Conservation (phyloP, 179 eudicot genomes). For the Nepenthes alata region DNA sequence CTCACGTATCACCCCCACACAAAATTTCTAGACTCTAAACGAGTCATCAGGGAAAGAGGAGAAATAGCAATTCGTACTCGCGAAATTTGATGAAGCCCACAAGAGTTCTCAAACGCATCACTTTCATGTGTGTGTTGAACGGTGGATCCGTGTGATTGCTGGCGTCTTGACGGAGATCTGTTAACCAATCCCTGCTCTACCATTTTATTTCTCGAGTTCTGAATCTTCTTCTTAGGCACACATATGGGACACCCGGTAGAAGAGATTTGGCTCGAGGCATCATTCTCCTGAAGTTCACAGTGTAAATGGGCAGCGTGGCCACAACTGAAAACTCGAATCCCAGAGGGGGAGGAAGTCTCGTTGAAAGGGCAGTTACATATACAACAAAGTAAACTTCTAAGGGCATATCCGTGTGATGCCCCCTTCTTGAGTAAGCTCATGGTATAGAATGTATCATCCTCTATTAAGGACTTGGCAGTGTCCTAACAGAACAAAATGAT, state of each 20-base stretch:
- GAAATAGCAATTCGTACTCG: slow-evolving; percentile 37
- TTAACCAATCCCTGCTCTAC: slow-evolving; percentile 47
- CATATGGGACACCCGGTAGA: slow-evolving; percentile 81
- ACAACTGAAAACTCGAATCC: slow-evolving; percentile 69
- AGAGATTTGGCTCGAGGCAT: slow-evolving; percentile 24
- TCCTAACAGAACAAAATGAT: slow-evolving; percentile 37
- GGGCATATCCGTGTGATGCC: slow-evolving; percentile 82
- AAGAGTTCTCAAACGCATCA: slow-evolving; percentile 44
- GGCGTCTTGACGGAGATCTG: slow-evolving; percentile 28
- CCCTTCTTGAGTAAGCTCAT: slow-evolving; percentile 79
- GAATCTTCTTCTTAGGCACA: slow-evolving; percentile 53
- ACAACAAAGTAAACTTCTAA: slow-evolving; percentile 55
- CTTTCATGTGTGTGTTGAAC: slow-evolving; percentile 36
- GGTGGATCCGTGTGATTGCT: slow-evolving; percentile 28
- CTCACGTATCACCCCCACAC: background rate
- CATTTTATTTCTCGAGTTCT: slow-evolving; percentile 36
- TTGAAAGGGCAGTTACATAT: slow-evolving; percentile 61
- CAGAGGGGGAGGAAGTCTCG: slow-evolving; percentile 41
- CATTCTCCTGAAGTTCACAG: slow-evolving; percentile 61
- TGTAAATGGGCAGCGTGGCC: slow-evolving; percentile 80
- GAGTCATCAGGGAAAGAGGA: background rate
- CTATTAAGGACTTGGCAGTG: slow-evolving; percentile 82
- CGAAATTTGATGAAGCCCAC: slow-evolving; percentile 37
- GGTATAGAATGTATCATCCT: slow-evolving; percentile 82
- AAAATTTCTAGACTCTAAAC: too few species aligned